Base-by-base conservation (phyloP, 2,329 filamentous ascomycete genomes). In the Cordyceps cicadae region DNA sequence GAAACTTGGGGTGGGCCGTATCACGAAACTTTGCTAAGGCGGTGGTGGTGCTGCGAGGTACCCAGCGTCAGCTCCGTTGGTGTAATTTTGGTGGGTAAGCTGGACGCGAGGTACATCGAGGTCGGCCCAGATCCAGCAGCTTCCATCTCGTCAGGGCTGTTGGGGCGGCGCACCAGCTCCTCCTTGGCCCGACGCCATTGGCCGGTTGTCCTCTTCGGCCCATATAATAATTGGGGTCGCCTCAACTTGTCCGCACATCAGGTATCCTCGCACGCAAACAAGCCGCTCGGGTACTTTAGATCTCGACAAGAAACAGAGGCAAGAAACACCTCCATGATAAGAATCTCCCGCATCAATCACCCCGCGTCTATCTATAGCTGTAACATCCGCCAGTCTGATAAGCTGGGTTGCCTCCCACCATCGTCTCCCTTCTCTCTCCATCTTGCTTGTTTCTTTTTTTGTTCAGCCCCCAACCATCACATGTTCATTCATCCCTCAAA, bases 101-200 rank as follows among this genome's bases (percentile, higher is more conserved):
- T 19, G 12, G 50, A 39, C 32, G 11, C 12, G 5, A 49, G 58
- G 50, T 60, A 60, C 58, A 17, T 45, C 15, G 5, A 21, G 21
- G 54, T n/a, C 15, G 21, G 19, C 29, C 43, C 43, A 49, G 58
- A 60, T 60, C 58, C 58, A 60, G 58, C 51, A 60, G 58, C 58
- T 60, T 60, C 58, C 51, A 60, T 54, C 50, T 45, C 14, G 19
- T 49, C 58, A 60, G 50, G 58, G 58, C 58, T 60, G 58, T 60
- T 60, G 58, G 58, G 58, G 58, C 50, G 43, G 29, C 26, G 46
- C 26, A 37, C 21, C 15, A 52, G 49, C 56, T 17, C 26, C 41
- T 34, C 37, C 29, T 24, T 24, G 24, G 55, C 55, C 29, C 3
- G 34, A 21, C 29, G n/a, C 39, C 26, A 59, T 59, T 59, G 56